Conservation (phyloP, 1,284 basidiomycete genomes). For the Vanrija sp. region DNA sequence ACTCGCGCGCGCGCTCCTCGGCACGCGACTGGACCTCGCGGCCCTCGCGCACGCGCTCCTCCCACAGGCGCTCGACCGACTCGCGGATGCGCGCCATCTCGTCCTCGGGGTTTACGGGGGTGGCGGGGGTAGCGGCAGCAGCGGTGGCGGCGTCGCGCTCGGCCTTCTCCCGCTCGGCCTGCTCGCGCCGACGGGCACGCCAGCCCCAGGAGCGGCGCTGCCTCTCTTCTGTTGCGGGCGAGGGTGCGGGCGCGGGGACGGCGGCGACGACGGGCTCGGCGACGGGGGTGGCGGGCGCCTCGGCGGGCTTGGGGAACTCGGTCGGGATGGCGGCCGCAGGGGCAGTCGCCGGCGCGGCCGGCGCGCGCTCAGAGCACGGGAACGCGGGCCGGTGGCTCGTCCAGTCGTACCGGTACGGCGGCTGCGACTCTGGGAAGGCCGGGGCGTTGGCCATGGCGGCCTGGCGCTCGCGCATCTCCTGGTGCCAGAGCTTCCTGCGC, state of each 20-base stretch:
- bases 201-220: background rate
- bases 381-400: background rate
- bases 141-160: background rate
- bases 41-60: background rate
- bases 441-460: background rate
- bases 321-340: no score
- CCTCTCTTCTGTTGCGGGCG: background rate
- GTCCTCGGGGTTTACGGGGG: background rate
- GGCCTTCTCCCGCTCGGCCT: background rate
- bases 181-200: background rate
- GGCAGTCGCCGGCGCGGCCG: no score
- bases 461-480: background rate
- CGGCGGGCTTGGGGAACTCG: background rate
- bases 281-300: no score
- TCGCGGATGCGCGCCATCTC: background rate
- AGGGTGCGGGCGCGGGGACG: background rate
- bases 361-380: no score
- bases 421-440: background rate
- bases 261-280: background rate
- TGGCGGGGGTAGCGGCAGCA: background rate
- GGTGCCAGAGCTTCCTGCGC: no score
- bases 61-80: background rate
- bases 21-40: background rate
- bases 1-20: background rate
- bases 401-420: conserved; percentile 1